Evolutionary conservation across 352 stramenopile species (phyloP).

Genomic region (Pseudoperonospora humuli): DNA sequence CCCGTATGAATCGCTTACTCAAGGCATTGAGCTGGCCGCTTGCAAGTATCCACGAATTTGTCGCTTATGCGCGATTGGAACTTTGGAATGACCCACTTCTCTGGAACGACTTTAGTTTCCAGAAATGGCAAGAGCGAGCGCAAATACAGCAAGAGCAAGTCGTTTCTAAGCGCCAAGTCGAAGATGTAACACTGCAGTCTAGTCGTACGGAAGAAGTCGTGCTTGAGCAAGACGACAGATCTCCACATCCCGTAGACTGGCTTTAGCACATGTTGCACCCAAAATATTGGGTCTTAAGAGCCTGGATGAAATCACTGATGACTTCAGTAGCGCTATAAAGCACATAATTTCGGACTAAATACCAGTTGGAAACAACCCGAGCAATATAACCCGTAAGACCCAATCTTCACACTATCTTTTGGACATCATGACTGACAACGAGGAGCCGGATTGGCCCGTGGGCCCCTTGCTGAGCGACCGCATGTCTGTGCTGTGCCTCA

Average conservation of each 20-base stretch:
- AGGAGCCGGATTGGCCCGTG: constrained; percentile 6
- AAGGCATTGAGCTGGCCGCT: constrained; percentile 38
- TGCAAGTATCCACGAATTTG: constrained; percentile 22
- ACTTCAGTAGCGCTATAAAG: too few relatives aligned
- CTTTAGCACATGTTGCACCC: constrained; percentile 2
- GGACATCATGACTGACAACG: not conserved
- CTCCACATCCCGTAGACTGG: constrained; percentile 18
- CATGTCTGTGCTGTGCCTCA: constrained; percentile 47
- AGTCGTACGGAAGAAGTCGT: constrained; percentile 4
- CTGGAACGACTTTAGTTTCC: constrained; percentile 34
- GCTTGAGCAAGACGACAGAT: constrained; percentile 12
- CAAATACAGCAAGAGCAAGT: not conserved
- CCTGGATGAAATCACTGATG: not conserved
- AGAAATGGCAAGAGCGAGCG: constrained; percentile 31
- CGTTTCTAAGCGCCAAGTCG: not conserved
- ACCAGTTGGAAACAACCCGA: too few relatives aligned
- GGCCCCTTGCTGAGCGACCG: constrained; percentile 47
- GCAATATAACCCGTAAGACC: not conserved
- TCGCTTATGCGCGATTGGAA: constrained; percentile 15
- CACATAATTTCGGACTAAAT: not conserved
- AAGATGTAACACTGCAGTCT: not conserved
- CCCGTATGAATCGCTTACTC: constrained; percentile 25
- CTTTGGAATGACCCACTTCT: constrained; percentile 24
- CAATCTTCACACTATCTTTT: not conserved
- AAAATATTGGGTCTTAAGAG: not conserved